Percentiles rank a stretch among this genome's conserved stretches.
phyloP scores from a whole-genome alignment of 1,139 yeast genomes.

The Geotrichum bryndzae region DNA sequence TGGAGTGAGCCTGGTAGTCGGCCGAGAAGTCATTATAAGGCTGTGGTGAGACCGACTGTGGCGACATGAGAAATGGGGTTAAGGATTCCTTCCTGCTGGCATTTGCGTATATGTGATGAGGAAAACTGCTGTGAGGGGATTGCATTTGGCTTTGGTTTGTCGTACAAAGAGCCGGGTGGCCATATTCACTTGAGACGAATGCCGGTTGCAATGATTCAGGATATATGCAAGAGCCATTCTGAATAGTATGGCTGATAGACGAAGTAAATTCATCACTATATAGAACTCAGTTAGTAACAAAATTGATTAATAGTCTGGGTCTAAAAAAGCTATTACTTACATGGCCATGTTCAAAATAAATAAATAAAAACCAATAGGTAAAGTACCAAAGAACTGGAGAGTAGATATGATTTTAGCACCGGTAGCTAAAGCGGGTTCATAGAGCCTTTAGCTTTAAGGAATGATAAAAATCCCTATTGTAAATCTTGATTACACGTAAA shows the following conservation, averaged over 20 bases:
- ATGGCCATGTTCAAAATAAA: background rate
- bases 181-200: background rate
- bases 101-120: background rate
- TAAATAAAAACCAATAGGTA: background rate
- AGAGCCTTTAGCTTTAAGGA: background rate
- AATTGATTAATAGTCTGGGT: background rate
- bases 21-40: background rate
- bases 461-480: too few species aligned
- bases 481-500: background rate
- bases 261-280: background rate
- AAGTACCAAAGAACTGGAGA: background rate
- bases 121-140: background rate
- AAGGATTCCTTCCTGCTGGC: background rate
- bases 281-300: background rate
- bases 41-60: background rate
- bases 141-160: background rate
- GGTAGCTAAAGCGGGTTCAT: background rate
- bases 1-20: background rate
- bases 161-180: background rate
- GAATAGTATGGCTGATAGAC: background rate
- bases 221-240: background rate
- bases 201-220: background rate
- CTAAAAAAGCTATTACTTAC: background rate
- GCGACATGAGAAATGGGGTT: background rate
- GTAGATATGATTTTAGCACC: background rate